Percentiles rank a stretch among this genome's conserved stretches.
These are phyloP conservation scores for Leccinum glutinopallens DNA, from an alignment of 1,284 basidiomycete genomes.

Conservation along the genomic window DNA sequence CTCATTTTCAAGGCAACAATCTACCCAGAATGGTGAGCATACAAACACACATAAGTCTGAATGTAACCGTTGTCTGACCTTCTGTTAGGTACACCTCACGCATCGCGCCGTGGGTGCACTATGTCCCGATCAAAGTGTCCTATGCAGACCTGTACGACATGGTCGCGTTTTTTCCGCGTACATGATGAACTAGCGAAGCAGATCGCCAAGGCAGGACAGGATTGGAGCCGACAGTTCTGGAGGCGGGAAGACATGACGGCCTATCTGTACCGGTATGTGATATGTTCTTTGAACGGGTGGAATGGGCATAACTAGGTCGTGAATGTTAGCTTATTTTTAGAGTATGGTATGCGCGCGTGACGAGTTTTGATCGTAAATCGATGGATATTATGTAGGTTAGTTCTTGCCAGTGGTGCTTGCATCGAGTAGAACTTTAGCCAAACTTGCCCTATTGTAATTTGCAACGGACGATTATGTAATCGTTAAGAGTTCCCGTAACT, in stretches of 20 bases:
- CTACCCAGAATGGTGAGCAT: conserved; percentile 63
- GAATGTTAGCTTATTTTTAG: conserved; percentile 39
- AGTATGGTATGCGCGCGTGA: conserved; percentile 27
- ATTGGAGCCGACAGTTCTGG: conserved; percentile 66
- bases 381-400: conserved; percentile 28
- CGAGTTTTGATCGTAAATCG: conserved; percentile 26
- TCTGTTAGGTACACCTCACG: conserved; percentile 42
- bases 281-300: background rate
- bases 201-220: conserved; percentile 57
- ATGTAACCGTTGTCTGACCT: conserved; percentile 5
- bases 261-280: conserved; percentile 57
- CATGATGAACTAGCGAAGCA: conserved; percentile 57
- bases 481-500: background rate
- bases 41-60: background rate
- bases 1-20: conserved; percentile 65
- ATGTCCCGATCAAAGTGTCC: conserved; percentile 58
- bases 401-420: background rate
- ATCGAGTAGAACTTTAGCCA: background rate
- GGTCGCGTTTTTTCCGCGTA: conserved; percentile 56
- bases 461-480: background rate
- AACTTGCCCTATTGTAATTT: background rate
- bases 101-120: conserved; percentile 61
- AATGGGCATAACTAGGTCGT: background rate
- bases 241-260: conserved; percentile 64
- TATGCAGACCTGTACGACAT: conserved; percentile 58